Percentiles rank a stretch among this genome's conserved stretches.
phyloP scores from a whole-genome alignment of 2,329 filamentous ascomycete genomes.

The Penicillium verrucosum region DNA sequence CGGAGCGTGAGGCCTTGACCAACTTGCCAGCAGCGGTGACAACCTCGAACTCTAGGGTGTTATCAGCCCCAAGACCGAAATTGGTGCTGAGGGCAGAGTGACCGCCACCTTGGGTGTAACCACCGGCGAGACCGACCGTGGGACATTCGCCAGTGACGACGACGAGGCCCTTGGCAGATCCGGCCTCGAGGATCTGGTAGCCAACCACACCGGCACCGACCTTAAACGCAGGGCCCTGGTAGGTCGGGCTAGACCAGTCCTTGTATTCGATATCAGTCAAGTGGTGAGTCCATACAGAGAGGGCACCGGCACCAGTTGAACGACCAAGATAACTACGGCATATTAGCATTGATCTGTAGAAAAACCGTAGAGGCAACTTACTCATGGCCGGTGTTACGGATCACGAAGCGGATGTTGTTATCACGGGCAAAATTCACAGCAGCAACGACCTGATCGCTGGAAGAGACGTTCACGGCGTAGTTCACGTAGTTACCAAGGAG shows the following conservation, averaged over 20 bases:
- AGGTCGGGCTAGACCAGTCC: constrained; percentile 42
- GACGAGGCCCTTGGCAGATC: constrained; percentile 46
- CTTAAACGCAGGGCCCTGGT: constrained; percentile 52
- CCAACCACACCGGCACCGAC: constrained; percentile 55
- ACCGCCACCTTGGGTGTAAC: constrained; percentile 61
- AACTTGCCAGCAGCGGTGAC: constrained; percentile 43
- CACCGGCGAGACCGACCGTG: constrained; percentile 58
- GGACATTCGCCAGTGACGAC: constrained; percentile 56
- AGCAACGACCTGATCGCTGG: constrained; percentile 27
- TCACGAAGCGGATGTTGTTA: constrained; percentile 52
- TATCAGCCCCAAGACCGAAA: constrained; percentile 60
- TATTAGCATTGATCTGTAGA: not conserved
- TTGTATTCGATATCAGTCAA: constrained; percentile 29
- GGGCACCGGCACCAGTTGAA: constrained; percentile 57
- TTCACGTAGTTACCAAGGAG: constrained; percentile 30
- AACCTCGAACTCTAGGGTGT: constrained; percentile 56
- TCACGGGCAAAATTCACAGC: constrained; percentile 44
- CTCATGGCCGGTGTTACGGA: constrained; percentile 45
- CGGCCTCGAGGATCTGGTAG: constrained; percentile 48
- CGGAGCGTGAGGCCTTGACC: constrained; percentile 13
- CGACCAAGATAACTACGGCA: constrained; percentile 47
- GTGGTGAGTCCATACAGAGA: constrained; percentile 36
- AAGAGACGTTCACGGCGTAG: constrained; percentile 38
- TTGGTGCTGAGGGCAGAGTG: constrained; percentile 53
- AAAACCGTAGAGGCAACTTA: constrained; percentile 6